Evolutionary conservation across 2,329 filamentous ascomycete species (phyloP), one percentile per base, ranked within the genome.

Genomic region (Apiospora hydei): DNA sequence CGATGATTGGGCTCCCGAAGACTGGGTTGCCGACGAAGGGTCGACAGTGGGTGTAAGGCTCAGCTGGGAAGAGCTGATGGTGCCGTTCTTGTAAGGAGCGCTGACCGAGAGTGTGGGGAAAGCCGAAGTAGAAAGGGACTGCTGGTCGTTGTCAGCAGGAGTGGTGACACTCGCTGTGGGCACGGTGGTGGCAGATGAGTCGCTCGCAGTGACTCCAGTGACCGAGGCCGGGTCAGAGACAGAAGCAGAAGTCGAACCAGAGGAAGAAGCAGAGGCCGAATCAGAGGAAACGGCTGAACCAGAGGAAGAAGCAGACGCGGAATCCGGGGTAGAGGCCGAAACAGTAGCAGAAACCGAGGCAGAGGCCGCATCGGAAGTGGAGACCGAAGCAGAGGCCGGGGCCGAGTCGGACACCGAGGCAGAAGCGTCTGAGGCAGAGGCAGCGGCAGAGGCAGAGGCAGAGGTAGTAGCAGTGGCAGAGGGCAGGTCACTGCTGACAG

Each of bases 121-220:
- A 13, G 49, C 38, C 13, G 69, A 61, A 0, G 49, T 43, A 10
- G 66, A 68, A 11, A 44, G 16, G 34, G 38, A 24, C 21, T 51
- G 41, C 18, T 41, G 16, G 7, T 21, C 61, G 24, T 51, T 49
- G 34, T 49, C 57, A 49, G 71, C 49, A 44, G 71, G 69, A 7
- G 72, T 67, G 53, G 72, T 67, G 53, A 18, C 34, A 44, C 66
- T 43, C 13, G 70, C 41, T 13, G 47, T 61, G 44, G 38, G 13
- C 61, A 43, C n/a, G 7, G 24, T 38, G 30, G 34, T 38, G 30
- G 34, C 72, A n/a, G 46, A 68, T 8, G 41, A 30, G 13, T 41
- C 57, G 24, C 24, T 53, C 24, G 51, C 30, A 34, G 67, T 69
- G 38, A 68, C 24, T 16, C n/a, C 34, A 68, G 66, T 46, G 38